These are phyloP conservation scores for Choanephora cucurbitarum DNA, from an alignment of 371 early-diverging fungal species.

Conservation along the genomic window DNA sequence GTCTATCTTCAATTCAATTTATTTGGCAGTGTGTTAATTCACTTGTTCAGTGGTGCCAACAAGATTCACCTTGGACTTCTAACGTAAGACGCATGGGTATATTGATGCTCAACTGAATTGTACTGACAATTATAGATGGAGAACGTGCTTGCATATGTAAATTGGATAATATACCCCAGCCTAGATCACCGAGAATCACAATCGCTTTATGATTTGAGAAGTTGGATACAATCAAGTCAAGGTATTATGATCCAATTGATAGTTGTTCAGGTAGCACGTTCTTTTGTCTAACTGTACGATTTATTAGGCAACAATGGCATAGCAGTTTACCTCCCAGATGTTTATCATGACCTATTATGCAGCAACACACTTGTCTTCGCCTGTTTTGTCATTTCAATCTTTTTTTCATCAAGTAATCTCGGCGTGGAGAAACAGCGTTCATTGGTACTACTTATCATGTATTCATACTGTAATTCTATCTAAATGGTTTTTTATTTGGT, in stretches of 20 bases:
- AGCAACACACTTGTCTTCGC: slow-evolving; percentile 13
- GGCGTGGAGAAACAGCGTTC: slow-evolving; percentile 16
- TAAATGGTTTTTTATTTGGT: too few species aligned
- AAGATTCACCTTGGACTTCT: slow-evolving; percentile 10
- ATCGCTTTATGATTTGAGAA: slow-evolving; percentile 9
- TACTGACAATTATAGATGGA: slow-evolving; percentile 9
- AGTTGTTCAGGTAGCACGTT: not conserved
- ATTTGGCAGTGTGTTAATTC: slow-evolving; percentile 1
- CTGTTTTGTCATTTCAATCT: slow-evolving; percentile 15
- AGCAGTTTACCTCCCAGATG: not conserved
- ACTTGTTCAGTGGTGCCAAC: slow-evolving; percentile 11
- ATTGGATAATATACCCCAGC: slow-evolving; percentile 20
- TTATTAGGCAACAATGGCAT: not conserved
- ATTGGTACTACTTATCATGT: slow-evolving; percentile 18
- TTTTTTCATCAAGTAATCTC: slow-evolving; percentile 7
- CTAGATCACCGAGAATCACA: slow-evolving; percentile 13
- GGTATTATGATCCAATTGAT: not conserved
- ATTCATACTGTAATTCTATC: not conserved
- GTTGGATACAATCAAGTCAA: slow-evolving; percentile 20
- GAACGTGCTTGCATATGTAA: slow-evolving; percentile 7
- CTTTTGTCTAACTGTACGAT: not conserved
- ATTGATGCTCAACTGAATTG: not conserved
- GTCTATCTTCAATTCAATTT: slow-evolving; percentile 1
- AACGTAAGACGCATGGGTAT: not conserved
- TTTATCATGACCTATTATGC: slow-evolving; percentile 10